Evolutionary conservation across 495 filamentous ascomycete genomes (phyloP).

Genomic region (Trichoderma virens): DNA sequence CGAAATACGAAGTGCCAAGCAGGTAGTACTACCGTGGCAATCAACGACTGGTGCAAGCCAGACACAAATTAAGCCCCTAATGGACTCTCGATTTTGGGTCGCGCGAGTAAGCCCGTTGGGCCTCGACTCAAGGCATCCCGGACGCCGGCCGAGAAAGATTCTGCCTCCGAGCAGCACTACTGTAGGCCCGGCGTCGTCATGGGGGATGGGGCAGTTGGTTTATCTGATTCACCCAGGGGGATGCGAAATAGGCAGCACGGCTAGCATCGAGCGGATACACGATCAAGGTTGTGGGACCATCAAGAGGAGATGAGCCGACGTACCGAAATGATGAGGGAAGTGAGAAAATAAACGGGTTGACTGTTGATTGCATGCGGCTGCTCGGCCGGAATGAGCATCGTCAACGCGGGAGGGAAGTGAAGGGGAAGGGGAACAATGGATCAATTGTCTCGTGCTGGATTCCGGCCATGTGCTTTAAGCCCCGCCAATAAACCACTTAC

Average conservation of each 20-base stretch:
- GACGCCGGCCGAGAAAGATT: background rate
- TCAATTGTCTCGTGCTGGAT: too few species aligned
- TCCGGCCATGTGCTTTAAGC: too few species aligned
- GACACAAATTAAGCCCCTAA: background rate
- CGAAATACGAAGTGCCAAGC: background rate
- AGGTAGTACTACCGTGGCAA: background rate
- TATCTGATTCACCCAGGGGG: constrained; percentile 2
- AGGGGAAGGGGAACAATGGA: too few species aligned
- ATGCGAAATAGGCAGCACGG: background rate
- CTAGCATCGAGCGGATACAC: constrained; percentile 1
- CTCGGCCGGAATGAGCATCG: too few species aligned
- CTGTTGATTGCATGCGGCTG: background rate
- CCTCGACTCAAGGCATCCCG: background rate
- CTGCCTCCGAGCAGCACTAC: background rate
- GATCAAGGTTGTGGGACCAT: background rate
- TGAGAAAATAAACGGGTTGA: background rate
- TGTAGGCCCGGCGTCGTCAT: background rate
- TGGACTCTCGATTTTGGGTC: background rate
- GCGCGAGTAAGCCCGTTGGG: background rate
- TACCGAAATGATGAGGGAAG: background rate
- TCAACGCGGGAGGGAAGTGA: too few species aligned
- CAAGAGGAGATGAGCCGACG: background rate
- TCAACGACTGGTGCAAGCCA: too few species aligned
- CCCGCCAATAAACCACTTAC: too few species aligned
- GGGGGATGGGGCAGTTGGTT: background rate